A percentile compares a stretch with the other conserved stretches of the same genome.
Conservation (phyloP, 768 basidiomycete genomes). For the Leccinum truebloodii region DNA sequence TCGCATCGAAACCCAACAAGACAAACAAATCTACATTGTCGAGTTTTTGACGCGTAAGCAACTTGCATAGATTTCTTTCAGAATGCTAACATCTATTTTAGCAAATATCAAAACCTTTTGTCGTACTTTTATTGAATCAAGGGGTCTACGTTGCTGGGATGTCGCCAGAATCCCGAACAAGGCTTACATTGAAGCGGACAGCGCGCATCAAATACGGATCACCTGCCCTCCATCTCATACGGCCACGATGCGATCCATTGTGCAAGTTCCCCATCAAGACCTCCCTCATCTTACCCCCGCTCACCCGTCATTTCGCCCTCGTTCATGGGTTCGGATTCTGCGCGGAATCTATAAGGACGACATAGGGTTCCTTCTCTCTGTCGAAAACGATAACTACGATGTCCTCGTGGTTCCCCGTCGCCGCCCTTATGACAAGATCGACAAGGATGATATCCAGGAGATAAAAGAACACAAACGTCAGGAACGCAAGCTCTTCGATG, state of each 20-base stretch:
- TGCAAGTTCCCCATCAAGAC: not conserved
- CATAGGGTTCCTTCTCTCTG: not conserved
- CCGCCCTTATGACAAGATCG: not conserved
- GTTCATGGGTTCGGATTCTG: not conserved
- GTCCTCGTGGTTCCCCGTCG: not conserved
- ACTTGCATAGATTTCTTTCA: not conserved
- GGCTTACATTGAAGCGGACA: not conserved
- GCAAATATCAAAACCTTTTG: not conserved
- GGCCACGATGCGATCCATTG: not conserved
- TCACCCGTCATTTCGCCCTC: not conserved
- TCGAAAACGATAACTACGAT: not conserved
- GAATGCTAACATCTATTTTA: not conserved
- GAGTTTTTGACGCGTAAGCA: not conserved
- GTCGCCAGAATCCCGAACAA: not conserved
- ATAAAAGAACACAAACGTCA: not conserved
- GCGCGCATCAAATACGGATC: not conserved
- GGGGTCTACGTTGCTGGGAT: not conserved
- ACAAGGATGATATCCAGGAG: not conserved
- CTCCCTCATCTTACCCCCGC: not conserved
- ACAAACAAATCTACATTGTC: not conserved
- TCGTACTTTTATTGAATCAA: not conserved
- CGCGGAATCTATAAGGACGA: not conserved
- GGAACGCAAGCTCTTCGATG: not conserved
- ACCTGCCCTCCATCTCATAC: not conserved
- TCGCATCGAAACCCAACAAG: not conserved